These are phyloP conservation scores for Vigna angularis DNA, from an alignment of 306 rosid genomes.

Conservation along the genomic window DNA sequence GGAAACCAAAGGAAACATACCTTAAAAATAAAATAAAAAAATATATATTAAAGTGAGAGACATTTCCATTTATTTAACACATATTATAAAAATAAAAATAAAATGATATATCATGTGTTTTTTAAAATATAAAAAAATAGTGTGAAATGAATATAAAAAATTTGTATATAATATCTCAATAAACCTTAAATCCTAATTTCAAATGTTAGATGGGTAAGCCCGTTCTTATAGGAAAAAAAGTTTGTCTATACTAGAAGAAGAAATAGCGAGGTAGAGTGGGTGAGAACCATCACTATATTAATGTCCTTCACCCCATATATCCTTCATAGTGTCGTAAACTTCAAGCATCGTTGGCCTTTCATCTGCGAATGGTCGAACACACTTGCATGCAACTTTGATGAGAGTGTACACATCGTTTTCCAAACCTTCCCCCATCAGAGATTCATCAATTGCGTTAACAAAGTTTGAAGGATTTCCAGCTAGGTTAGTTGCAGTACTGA, in stretches of 20 bases:
- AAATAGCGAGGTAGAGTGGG: background rate
- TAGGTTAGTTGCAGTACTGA: background rate
- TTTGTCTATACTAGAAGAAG: background rate
- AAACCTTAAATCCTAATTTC: too few relatives aligned
- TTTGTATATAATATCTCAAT: too few relatives aligned
- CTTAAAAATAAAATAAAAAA: too few relatives aligned
- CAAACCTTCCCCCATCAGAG: conserved; percentile 37
- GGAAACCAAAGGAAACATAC: too few relatives aligned
- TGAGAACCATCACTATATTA: background rate
- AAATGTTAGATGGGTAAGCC: too few relatives aligned
- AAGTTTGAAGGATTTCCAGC: background rate
- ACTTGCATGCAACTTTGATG: conserved; percentile 44
- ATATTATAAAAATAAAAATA: too few relatives aligned
- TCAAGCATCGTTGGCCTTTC: conserved; percentile 53
- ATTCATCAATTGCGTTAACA: conserved; percentile 35
- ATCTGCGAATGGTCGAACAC: conserved; percentile 38
- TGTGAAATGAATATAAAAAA: too few relatives aligned
- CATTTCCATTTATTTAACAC: too few relatives aligned
- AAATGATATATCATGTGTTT: too few relatives aligned
- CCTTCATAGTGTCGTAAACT: conserved; percentile 42
- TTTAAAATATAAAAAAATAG: too few relatives aligned
- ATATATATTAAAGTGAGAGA: too few relatives aligned
- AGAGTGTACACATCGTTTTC: conserved; percentile 39
- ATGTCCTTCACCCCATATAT: background rate
- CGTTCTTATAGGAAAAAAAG: background rate